A percentile compares a stretch with the other conserved stretches of the same genome.
Conservation (phyloP, 2,329 filamentous ascomycete genomes). For the Didymella segeticola region DNA sequence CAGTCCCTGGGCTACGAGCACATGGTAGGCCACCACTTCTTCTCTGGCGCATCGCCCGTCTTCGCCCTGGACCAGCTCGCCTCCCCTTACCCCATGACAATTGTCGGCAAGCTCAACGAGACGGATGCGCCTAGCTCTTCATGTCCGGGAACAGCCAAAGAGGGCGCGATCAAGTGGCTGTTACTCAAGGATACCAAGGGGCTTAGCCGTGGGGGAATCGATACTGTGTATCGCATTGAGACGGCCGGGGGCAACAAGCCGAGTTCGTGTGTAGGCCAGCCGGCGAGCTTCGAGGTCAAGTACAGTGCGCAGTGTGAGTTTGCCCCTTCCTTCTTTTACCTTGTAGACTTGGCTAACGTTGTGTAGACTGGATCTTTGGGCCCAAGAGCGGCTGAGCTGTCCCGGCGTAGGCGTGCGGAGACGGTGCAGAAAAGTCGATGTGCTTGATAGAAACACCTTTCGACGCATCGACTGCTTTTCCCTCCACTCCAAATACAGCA, state of each 20-base stretch:
- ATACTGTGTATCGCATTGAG: slow-evolving; percentile 56
- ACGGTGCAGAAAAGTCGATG: too few relatives aligned
- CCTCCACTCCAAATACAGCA: too few relatives aligned
- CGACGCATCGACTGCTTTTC: too few relatives aligned
- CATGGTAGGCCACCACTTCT: slow-evolving; percentile 71
- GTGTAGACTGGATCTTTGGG: slow-evolving; percentile 19
- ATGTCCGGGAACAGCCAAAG: slow-evolving; percentile 44
- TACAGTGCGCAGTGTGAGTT: slow-evolving; percentile 52
- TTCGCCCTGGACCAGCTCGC: slow-evolving; percentile 61
- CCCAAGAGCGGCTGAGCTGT: slow-evolving; percentile 5
- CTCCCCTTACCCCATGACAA: slow-evolving; percentile 51
- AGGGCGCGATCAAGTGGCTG: slow-evolving; percentile 57
- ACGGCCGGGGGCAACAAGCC: slow-evolving; percentile 56
- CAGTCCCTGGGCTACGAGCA: slow-evolving; percentile 37
- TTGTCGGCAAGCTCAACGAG: slow-evolving; percentile 56
- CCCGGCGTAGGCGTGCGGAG: not conserved
- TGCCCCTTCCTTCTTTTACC: too few relatives aligned
- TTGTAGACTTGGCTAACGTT: not conserved
- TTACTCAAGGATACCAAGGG: slow-evolving; percentile 51
- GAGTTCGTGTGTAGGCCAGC: slow-evolving; percentile 47
- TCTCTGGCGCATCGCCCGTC: slow-evolving; percentile 62
- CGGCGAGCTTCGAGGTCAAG: slow-evolving; percentile 46
- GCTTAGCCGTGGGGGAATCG: slow-evolving; percentile 48
- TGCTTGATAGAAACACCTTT: too few relatives aligned
- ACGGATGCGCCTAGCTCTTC: slow-evolving; percentile 60